A percentile compares a stretch with the other conserved stretches of the same genome.
These are phyloP conservation scores for Pleurotus tuber-regium DNA, from an alignment of 768 basidiomycete species.

Conservation along the genomic window DNA sequence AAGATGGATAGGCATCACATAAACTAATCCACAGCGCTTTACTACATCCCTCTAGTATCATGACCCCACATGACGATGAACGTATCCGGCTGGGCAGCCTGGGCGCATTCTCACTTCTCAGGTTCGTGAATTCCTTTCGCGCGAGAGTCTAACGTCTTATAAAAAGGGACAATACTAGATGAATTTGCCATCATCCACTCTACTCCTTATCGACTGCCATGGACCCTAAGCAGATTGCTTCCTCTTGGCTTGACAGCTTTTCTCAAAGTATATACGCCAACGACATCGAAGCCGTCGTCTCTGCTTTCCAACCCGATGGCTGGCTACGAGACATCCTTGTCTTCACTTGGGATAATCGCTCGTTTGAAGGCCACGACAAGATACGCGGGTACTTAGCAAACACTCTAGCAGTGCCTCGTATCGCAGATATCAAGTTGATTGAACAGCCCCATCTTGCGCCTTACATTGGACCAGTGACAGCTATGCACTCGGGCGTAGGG, in stretches of 20 bases:
- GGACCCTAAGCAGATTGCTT: slow-evolving; percentile 10
- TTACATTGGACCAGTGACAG: slow-evolving; percentile 9
- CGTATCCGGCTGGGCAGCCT: too few relatives aligned
- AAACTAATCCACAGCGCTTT: too few relatives aligned
- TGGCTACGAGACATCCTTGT: slow-evolving; percentile 52
- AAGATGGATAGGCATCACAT: too few relatives aligned
- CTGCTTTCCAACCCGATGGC: slow-evolving; percentile 28
- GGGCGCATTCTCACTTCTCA: background rate
- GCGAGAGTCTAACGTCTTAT: background rate
- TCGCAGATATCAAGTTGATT: slow-evolving; percentile 22
- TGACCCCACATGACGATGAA: too few relatives aligned
- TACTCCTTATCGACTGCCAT: background rate
- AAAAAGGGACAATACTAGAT: background rate
- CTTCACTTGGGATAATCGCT: slow-evolving; percentile 50
- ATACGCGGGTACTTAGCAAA: slow-evolving; percentile 34
- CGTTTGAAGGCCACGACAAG: slow-evolving; percentile 32
- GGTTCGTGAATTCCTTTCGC: too few relatives aligned
- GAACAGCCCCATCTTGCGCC: slow-evolving; percentile 19
- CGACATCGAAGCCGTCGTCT: slow-evolving; percentile 18
- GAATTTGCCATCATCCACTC: background rate
- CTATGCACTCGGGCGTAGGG: background rate
- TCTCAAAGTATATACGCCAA: slow-evolving; percentile 11
- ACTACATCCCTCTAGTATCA: too few relatives aligned
- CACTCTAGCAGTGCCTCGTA: slow-evolving; percentile 22
- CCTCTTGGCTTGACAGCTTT: slow-evolving; percentile 22